A percentile compares a stretch with the other conserved stretches of the same genome.
phyloP scores from a whole-genome alignment of 176 grass and related monocot species.

The Paspalum vaginatum region DNA sequence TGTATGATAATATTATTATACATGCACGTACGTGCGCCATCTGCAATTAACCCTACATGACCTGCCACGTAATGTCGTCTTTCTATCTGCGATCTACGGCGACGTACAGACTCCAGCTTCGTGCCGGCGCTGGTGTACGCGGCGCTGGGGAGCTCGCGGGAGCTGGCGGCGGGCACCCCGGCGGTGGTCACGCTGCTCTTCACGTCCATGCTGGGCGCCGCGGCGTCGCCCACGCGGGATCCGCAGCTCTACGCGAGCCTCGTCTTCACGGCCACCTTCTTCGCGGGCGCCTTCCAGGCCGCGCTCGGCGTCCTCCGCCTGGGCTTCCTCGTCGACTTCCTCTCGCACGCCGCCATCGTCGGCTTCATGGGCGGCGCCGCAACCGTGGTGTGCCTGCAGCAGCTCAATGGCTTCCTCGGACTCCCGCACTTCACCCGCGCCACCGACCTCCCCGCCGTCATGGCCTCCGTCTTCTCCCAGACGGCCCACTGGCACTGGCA shows the following conservation, averaged over 20 bases:
- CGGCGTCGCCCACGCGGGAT: conserved; percentile 27
- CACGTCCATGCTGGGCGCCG: conserved; percentile 47
- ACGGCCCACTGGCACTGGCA: not conserved
- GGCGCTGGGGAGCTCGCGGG: conserved; percentile 58
- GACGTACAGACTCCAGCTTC: conserved; percentile 61
- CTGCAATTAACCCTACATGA: too few species aligned
- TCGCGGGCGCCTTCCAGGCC: conserved; percentile 62
- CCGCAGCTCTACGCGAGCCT: conserved; percentile 53
- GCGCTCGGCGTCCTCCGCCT: conserved; percentile 55
- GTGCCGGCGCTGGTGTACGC: conserved; percentile 72
- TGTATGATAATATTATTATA: too few species aligned
- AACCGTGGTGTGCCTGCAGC: conserved; percentile 53
- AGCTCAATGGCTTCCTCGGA: conserved; percentile 65
- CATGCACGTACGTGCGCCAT: too few species aligned
- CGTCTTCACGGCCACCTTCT: conserved; percentile 72
- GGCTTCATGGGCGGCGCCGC: conserved; percentile 71
- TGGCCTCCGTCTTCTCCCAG: conserved; percentile 47
- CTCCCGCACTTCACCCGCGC: conserved; percentile 39
- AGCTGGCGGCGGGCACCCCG: conserved; percentile 58
- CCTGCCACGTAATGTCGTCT: not conserved
- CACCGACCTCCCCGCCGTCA: conserved; percentile 49
- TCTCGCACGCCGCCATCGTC: conserved; percentile 61
- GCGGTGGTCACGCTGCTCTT: conserved; percentile 56
- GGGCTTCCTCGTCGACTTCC: conserved; percentile 64
- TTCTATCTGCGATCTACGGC: too few species aligned